phyloP scores from a whole-genome alignment of 345 rosid species.

The Kernera saxatilis region DNA sequence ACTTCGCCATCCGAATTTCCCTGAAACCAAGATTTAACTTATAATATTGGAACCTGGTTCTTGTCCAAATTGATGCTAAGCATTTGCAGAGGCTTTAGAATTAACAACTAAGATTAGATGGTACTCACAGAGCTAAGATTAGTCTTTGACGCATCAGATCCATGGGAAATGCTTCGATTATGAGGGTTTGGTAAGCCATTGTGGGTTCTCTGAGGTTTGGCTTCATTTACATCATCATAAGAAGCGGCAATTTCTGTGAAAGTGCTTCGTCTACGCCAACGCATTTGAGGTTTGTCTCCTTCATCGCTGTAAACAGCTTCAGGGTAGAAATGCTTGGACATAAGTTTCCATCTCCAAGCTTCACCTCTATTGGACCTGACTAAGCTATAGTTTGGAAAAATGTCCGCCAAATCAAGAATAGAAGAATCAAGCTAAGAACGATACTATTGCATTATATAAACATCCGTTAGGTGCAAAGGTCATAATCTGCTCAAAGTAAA shows the following conservation, averaged over 20 bases:
- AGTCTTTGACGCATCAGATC: conserved; percentile 21
- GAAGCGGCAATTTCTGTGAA: conserved; percentile 34
- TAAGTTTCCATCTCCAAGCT: conserved; percentile 43
- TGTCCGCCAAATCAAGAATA: conserved; percentile 5
- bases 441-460: neutral
- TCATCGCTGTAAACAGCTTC: conserved; percentile 77
- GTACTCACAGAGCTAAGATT: conserved; percentile 19
- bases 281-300: conserved; percentile 46
- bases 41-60: neutral
- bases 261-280: conserved; percentile 69
- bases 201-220: conserved; percentile 13
- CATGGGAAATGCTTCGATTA: neutral
- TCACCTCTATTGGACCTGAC: conserved; percentile 47
- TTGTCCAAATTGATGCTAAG: neutral
- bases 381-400: conserved; percentile 41
- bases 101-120: neutral
- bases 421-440: neutral
- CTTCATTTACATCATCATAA: conserved; percentile 10
- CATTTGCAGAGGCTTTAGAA: neutral
- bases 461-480: neutral
- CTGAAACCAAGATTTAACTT: conserved; percentile 1
- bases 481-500: neutral
- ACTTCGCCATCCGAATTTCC: conserved; percentile 12
- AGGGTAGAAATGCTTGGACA: conserved; percentile 62
- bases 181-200: conserved; percentile 11